Evolutionary conservation across 2,329 filamentous ascomycete species (phyloP).

Genomic region (Trichoderma pleuroti): DNA sequence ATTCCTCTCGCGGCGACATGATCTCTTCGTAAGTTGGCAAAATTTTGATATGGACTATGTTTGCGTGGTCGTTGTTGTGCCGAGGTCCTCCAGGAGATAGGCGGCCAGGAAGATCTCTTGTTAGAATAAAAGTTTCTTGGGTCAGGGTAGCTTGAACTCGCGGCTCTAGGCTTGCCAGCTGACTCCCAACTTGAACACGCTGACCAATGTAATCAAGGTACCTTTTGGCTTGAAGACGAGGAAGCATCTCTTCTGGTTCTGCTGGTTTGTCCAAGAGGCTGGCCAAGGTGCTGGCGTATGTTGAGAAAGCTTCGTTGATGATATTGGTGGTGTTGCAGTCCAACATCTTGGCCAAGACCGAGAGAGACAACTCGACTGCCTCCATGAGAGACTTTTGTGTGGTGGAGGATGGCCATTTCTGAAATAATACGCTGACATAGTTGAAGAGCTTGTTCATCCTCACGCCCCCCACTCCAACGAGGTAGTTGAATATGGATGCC

Average conservation of each 20-base stretch:
- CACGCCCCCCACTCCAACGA: conserved; percentile 33
- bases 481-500: conserved; percentile 33
- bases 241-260: conserved; percentile 25
- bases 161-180: conserved; percentile 19
- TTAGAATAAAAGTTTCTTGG: conserved; percentile 31
- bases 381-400: conserved; percentile 22
- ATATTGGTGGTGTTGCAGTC: conserved; percentile 37
- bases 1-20: conserved; percentile 39
- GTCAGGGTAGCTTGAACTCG: conserved; percentile 17
- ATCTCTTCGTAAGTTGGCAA: conserved; percentile 50
- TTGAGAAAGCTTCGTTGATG: conserved; percentile 25
- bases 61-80: conserved; percentile 49
- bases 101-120: conserved; percentile 33
- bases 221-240: conserved; percentile 30
- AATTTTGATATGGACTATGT: conserved; percentile 46
- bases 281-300: conserved; percentile 24
- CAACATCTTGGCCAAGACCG: conserved; percentile 33
- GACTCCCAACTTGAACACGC: conserved; percentile 31
- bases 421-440: conserved; percentile 28
- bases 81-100: conserved; percentile 34
- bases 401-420: conserved; percentile 20
- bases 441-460: conserved; percentile 33
- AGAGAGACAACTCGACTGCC: conserved; percentile 30
- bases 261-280: conserved; percentile 21
- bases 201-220: conserved; percentile 32